phyloP scores from a whole-genome alignment of 306 rosid genomes.

The Quercus cerris region DNA sequence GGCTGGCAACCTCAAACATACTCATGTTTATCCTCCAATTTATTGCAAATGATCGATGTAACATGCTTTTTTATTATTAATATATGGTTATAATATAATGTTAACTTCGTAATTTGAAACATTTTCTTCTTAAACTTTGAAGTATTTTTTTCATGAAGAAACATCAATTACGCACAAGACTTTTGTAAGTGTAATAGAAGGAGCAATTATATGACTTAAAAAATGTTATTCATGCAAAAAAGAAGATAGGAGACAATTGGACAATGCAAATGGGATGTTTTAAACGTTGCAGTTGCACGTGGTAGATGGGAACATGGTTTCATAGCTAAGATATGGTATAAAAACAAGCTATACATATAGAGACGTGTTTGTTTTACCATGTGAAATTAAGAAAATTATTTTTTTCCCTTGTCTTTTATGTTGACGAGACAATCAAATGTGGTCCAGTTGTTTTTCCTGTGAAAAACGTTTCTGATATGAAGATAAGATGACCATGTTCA shows the following conservation, averaged over 20 bases:
- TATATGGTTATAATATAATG: too few species aligned
- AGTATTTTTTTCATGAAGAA: too few species aligned
- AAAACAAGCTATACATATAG: background rate
- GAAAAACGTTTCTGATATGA: background rate
- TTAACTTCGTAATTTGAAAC: too few species aligned
- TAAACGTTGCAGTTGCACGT: background rate
- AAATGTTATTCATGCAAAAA: background rate
- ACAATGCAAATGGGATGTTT: background rate
- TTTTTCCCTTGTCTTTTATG: background rate
- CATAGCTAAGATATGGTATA: too few species aligned
- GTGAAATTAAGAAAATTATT: background rate
- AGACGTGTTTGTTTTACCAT: background rate
- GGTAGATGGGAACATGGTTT: background rate
- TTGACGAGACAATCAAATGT: background rate
- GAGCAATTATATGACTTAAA: too few species aligned
- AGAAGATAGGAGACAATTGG: background rate
- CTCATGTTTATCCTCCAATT: too few species aligned
- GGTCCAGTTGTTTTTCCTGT: background rate
- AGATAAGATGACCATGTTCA: background rate
- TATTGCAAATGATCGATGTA: too few species aligned
- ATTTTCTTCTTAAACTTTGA: too few species aligned
- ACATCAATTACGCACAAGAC: too few species aligned
- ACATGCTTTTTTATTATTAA: too few species aligned
- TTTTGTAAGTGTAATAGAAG: too few species aligned
- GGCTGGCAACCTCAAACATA: too few species aligned